A percentile compares a stretch with the other conserved stretches of the same genome.
Evolutionary conservation across 106 monocot genomes (phyloP).

Genomic region (Apostasia ramifera): DNA sequence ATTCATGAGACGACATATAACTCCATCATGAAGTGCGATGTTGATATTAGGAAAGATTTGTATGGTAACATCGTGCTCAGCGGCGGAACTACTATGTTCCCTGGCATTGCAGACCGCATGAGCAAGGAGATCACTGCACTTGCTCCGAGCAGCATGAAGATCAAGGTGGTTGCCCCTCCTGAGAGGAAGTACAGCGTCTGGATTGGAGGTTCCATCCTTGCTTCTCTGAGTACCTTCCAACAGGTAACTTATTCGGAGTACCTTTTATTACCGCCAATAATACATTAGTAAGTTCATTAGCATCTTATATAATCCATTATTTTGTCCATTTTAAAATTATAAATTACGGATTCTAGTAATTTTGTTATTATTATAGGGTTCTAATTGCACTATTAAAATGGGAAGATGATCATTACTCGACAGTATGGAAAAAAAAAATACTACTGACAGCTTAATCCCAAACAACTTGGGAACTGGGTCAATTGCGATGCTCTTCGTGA

Average conservation of each 20-base stretch:
- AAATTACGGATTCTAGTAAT: not conserved
- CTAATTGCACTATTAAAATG: not conserved
- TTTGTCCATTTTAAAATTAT: not conserved
- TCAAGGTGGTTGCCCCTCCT: slow-evolving; percentile 17
- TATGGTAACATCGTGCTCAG: slow-evolving; percentile 22
- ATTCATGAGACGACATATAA: slow-evolving; percentile 19
- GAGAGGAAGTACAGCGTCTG: slow-evolving; percentile 18
- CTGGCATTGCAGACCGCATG: slow-evolving; percentile 18
- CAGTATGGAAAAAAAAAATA: too few relatives aligned
- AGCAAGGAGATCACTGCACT: slow-evolving; percentile 21
- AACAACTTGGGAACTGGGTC: too few relatives aligned
- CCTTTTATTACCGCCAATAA: not conserved
- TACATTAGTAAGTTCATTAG: not conserved
- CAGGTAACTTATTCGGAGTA: not conserved
- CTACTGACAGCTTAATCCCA: too few relatives aligned
- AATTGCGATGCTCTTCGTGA: too few relatives aligned
- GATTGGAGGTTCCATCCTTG: slow-evolving; percentile 2
- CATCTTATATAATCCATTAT: not conserved
- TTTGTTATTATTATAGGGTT: not conserved
- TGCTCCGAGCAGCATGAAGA: slow-evolving; percentile 15
- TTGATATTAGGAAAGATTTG: slow-evolving; percentile 18
- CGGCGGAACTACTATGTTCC: slow-evolving; percentile 17
- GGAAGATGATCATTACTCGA: too few relatives aligned
- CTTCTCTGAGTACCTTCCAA: slow-evolving; percentile 11
- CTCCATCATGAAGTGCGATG: slow-evolving; percentile 18